Base-by-base conservation (phyloP, 352 stramenopile genomes). In the Phytophthora citrophthora region DNA sequence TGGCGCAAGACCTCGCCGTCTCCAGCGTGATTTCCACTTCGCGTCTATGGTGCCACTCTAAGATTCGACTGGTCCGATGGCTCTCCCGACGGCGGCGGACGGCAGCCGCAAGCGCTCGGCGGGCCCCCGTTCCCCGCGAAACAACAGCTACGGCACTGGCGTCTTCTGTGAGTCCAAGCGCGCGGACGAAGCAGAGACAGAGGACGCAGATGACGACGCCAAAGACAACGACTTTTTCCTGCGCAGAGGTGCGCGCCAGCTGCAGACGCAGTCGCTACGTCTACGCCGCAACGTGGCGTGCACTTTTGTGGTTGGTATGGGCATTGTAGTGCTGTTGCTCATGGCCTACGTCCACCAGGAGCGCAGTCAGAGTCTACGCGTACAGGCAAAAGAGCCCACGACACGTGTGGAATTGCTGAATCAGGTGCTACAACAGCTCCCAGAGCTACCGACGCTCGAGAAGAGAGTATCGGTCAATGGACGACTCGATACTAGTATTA, bases 401-500 rank as follows among this genome's bases (percentile, higher is more conserved):
- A 71, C 27, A 8, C 64, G 58, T 12, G 20, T 48, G 1, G 44
- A 60, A 18, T 24, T 53, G 46, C 29, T 82, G 10, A 43, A 60
- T 16, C 20, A 54, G 31, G 64, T 88, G n/a, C 32, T 76, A 16
- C 20, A 61, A 13, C 51, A 86, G 38, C 70, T 91, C 3, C 68
- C 77, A 2, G 27, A 61, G 12, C 70, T 91, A 2, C 53, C 34
- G 3, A 44, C 73, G 12, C 78, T 81, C 6, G 64, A 79, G 51
- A 74, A 70, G 48, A 72, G 80, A 36, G 34, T 54, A 1, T 74
- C 79, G 0, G 51, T 65, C 34, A 64, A 86, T 54, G 86, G 88
- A 43, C 74, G 84, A 58, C 79, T 96, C 26, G 76, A 86, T 23
- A 91, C 80, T 15, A 86, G 70, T 15, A 52, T 96, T 11, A 65